Conservation (phyloP, 1,284 basidiomycete genomes). For the Boletus chippewaensis region DNA sequence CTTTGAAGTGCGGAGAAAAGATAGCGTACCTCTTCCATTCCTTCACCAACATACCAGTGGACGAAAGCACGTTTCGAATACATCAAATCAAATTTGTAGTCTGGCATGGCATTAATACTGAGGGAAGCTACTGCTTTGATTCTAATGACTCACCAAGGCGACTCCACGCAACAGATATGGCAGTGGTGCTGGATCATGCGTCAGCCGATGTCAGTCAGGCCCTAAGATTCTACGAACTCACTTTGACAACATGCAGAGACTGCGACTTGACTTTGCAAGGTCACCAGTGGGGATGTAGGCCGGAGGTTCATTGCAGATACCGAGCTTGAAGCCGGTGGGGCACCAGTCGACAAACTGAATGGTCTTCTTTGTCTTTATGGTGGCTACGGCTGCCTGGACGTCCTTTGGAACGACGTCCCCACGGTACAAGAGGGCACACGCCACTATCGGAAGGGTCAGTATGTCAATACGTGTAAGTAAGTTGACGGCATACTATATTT, state of each 20-base stretch:
- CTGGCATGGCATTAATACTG: constrained; percentile 34
- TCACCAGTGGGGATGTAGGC: constrained; percentile 91
- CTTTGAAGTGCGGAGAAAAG: background rate
- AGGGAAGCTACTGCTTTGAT: background rate
- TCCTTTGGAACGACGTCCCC: constrained; percentile 99
- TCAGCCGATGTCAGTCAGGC: constrained; percentile 8
- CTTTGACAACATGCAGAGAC: constrained; percentile 95
- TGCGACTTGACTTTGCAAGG: constrained; percentile 89
- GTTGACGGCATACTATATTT: constrained; percentile 79
- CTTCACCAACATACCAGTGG: constrained; percentile 98
- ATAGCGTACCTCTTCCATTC: constrained; percentile 82
- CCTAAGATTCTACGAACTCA: constrained; percentile 26
- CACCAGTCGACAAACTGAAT: constrained; percentile 99
- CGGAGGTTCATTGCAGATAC: constrained; percentile 95
- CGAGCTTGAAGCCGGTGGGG: constrained; percentile 95
- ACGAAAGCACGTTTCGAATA: constrained; percentile 97
- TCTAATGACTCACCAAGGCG: constrained; percentile 58
- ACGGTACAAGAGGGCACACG: constrained; percentile 85
- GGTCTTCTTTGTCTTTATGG: constrained; percentile 94
- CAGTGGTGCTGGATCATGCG: constrained; percentile 63
- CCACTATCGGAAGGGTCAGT: constrained; percentile 45
- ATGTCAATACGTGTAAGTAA: background rate
- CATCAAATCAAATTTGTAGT: constrained; percentile 98
- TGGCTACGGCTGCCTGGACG: constrained; percentile 87
- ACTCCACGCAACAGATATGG: constrained; percentile 92